Base-by-base conservation (phyloP, 495 filamentous ascomycete genomes). In the Cetradonia linearis region DNA sequence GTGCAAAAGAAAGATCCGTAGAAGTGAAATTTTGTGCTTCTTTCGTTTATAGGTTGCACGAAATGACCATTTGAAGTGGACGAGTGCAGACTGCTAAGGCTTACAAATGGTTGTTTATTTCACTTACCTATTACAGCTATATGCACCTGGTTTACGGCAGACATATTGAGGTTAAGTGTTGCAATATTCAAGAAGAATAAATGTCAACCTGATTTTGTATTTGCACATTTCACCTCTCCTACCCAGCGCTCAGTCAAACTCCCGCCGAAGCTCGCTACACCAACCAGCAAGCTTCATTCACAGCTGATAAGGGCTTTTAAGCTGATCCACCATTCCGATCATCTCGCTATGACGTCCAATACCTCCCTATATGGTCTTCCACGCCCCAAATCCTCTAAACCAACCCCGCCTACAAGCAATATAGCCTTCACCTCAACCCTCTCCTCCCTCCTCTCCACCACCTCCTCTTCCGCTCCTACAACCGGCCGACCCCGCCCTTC, bases 341-440 rank as follows among this genome's bases (percentile, higher is more conserved):
- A 53, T 30, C 33, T 10, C 33, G 71, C 42, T 20, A 83, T 85
- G 81, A 68, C 80, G 3, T 76, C 80, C 66, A 79, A 84, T 58
- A 69, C 79, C 27, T 73, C 79, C 63, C 82, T 96, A 36, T 96
- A 96, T 74, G 88, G 89, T 60, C 76, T 82, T 38, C 81, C 78
- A n/a, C 83, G 83, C 25, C 72, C 81, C 30, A 87, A 77, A 67
- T 63, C 76, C 52, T 61, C 63, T 56, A 63, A 63, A 42, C 33
- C 42, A 14, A 76, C 76, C 61, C 78, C 74, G 56, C 78, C 83
- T 59, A 80, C 85, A 50, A 76, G 88, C 27, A 62, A 62, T n/a
- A n/a, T 42, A 7, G 50, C 59, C 59, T 61, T 61, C 52, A 61
- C 59, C 4, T 85, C 85, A 58, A 86, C 82, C 63, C 83, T 95